These are phyloP conservation scores for Alectoria sarmentosa DNA, from an alignment of 495 filamentous ascomycete genomes.

Conservation along the genomic window DNA sequence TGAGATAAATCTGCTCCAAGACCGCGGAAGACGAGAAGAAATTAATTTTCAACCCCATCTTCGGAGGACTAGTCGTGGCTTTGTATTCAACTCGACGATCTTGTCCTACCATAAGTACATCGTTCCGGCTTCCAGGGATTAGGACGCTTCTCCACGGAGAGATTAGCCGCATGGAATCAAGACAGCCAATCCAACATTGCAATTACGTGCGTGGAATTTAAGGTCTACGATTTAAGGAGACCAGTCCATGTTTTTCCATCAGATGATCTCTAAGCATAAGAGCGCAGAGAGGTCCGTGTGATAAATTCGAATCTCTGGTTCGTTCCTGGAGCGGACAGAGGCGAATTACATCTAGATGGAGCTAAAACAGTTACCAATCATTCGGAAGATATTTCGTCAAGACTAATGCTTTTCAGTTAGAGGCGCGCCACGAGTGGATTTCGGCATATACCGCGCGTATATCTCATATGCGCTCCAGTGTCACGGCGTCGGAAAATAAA, in stretches of 20 bases:
- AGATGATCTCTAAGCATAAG: neutral
- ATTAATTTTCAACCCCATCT: neutral
- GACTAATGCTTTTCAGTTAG: neutral
- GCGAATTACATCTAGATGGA: neutral
- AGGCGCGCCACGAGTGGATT: neutral
- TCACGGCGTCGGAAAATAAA: slow-evolving; percentile 4
- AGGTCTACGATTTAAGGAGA: neutral
- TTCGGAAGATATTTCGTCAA: neutral
- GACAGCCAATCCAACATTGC: neutral
- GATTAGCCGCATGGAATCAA: neutral
- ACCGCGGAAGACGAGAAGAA: neutral
- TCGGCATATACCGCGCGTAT: neutral
- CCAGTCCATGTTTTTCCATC: neutral
- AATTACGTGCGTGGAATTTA: neutral
- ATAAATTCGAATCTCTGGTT: neutral
- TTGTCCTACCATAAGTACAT: neutral
- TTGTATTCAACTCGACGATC: neutral
- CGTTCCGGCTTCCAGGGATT: slow-evolving; percentile 7
- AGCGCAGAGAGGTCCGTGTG: neutral
- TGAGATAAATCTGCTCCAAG: too few species aligned
- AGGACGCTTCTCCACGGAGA: slow-evolving; percentile 7
- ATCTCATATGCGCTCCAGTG: slow-evolving; percentile 10
- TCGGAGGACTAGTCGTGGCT: neutral
- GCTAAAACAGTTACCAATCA: neutral
- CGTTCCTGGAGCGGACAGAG: neutral